phyloP scores from a whole-genome alignment of 805 yeast species.

The Schwanniomyces sp. region DNA sequence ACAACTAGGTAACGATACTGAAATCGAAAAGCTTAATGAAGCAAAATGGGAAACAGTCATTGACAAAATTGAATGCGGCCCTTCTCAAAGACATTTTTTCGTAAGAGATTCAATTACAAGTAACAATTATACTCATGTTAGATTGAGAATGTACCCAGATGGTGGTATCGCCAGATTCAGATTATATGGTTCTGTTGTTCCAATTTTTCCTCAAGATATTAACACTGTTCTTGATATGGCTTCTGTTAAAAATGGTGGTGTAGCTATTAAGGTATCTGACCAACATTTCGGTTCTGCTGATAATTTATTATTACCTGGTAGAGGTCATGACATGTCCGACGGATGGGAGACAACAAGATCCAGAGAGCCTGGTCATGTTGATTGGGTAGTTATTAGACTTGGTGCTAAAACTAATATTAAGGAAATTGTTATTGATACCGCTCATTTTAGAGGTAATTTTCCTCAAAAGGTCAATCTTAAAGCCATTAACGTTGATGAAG shows the following conservation, averaged over 20 bases:
- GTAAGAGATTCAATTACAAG: slow-evolving; percentile 59
- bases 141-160: slow-evolving; percentile 93
- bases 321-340: slow-evolving; percentile 95
- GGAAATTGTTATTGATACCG: slow-evolving; percentile 79
- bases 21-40: slow-evolving; percentile 15
- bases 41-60: slow-evolving; percentile 72
- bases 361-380: slow-evolving; percentile 77
- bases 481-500: slow-evolving; percentile 43
- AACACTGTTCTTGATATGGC: slow-evolving; percentile 67
- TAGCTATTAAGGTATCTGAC: slow-evolving; percentile 78
- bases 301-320: slow-evolving; percentile 85
- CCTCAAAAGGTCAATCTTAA: slow-evolving; percentile 79
- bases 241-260: slow-evolving; percentile 83
- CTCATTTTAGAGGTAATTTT: slow-evolving; percentile 91
- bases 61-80: slow-evolving; percentile 79
- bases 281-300: slow-evolving; percentile 95
- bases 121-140: slow-evolving; percentile 69
- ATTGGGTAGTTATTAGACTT: slow-evolving; percentile 85
- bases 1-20: slow-evolving; percentile 32
- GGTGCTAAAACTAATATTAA: slow-evolving; percentile 64
- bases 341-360: slow-evolving; percentile 98
- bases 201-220: slow-evolving; percentile 56
- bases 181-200: slow-evolving; percentile 78
- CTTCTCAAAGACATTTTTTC: slow-evolving; percentile 83
- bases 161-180: slow-evolving; percentile 97